Evolutionary conservation across 164 flowering plant genomes (phyloP), one percentile per base, ranked within the genome.

Genomic region (Warburgia ugandensis): DNA sequence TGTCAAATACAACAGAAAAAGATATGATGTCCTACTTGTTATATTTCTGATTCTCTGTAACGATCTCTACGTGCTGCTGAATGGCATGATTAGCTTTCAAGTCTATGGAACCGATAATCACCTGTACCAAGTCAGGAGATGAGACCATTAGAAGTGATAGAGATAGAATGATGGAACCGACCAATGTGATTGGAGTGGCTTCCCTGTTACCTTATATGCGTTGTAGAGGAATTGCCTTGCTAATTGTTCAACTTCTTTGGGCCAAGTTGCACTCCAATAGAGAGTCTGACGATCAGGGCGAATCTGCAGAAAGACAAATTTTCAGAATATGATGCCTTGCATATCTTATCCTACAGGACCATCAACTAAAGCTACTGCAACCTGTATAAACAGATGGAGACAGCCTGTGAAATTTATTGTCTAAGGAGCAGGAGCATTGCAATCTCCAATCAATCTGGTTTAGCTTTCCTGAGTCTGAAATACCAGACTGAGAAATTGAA

Each of bases 241-340:
- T 43, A 88, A 79, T 50, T 74, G 84, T 64, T 92, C 99, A 62
- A 92, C 97, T 70, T 92, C 99, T 76, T 88, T 92, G n/a, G 96
- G 99, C 99, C 99, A 92, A 47, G 99, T 92, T 30, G 99, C 96
- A 79, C 99, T 92, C 98, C 98, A 88, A 54, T 83, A 82, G 39
- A 88, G 73, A 40, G 99, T 92, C 63, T 92, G 99, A 60, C 95
- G 95, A 52, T 92, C 97, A 44, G 99, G 99, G n/a, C 97, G 95
- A 32, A 92, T 88, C 99, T 92, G 79, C 58, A 73, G 28, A 45
- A 19, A 25, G 32, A 17, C 28, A 20, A 30, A n/a, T 8, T 6
- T 14, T 8, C 1, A 3, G 19, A 30, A 29, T 3, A 8, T 22
- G 13, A 11, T 16, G 51, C 37, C 11, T 16, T 16, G 10, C 19